These are phyloP conservation scores for Metschnikowia colocasiae DNA, from an alignment of 805 yeast species.

Conservation along the genomic window DNA sequence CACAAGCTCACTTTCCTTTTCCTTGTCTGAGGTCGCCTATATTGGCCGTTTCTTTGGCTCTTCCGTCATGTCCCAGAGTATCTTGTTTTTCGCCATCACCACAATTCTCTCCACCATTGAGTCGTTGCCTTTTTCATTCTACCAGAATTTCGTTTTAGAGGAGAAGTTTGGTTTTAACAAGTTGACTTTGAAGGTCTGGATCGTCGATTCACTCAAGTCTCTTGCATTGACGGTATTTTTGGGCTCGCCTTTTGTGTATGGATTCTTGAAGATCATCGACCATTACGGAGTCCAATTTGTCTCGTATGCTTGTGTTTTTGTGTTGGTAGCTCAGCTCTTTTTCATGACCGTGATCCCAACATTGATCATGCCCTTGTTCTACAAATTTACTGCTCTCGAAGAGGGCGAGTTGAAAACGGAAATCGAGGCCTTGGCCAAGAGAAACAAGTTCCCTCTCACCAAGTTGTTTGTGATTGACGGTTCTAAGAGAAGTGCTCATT, in stretches of 20 bases:
- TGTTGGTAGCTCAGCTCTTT: constrained; percentile 67
- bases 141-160: constrained; percentile 82
- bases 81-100: constrained; percentile 54
- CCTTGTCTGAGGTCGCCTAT: constrained; percentile 37
- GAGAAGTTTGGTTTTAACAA: constrained; percentile 93
- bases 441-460: constrained; percentile 80
- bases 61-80: constrained; percentile 60
- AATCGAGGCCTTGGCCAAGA: constrained; percentile 73
- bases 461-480: constrained; percentile 90
- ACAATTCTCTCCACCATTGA: constrained; percentile 51
- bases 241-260: constrained; percentile 71
- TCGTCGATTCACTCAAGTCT: constrained; percentile 66
- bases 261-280: constrained; percentile 75
- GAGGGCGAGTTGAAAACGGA: constrained; percentile 82
- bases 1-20: constrained; percentile 61
- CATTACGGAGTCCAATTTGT: constrained; percentile 78
- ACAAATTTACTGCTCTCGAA: constrained; percentile 84
- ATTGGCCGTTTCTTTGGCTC: constrained; percentile 46
- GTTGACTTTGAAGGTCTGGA: constrained; percentile 66
- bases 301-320: constrained; percentile 70
- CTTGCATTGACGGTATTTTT: constrained; percentile 50
- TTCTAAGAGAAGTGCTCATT: constrained; percentile 93
- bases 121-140: constrained; percentile 67
- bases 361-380: constrained; percentile 87
- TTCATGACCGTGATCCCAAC: constrained; percentile 77